Evolutionary conservation across 805 yeast genomes (phyloP), one percentile per base, ranked within the genome.

Genomic region (Schwanniomyces pseudopolymorphus): DNA sequence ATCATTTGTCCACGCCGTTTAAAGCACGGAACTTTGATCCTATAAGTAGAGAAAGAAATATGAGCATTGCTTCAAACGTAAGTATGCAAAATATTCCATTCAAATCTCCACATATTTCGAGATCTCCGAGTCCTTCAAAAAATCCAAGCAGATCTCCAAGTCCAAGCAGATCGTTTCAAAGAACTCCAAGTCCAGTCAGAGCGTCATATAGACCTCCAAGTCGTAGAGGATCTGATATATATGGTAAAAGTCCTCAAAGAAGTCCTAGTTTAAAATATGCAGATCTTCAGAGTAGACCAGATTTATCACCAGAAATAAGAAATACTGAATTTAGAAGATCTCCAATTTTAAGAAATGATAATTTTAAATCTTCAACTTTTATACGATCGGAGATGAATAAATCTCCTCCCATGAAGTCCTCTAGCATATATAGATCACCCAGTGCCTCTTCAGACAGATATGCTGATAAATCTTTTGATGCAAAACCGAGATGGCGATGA

Each of bases 1-100:
- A 48, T 43, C 38, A 42, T 27, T 44, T 46, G 2, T 51, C 55
- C 2, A 51, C 56, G 11, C 58, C 56, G 11, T 50, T 48, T 38
- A 46, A 44, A 35, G 41, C 52, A 6, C 38, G 28, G 31, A 38
- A 24, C 24, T 38, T 38, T 38, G 24, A 24, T n/a, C 41, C 14
- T 14, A 28, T 22, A 51, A 25, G 24, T 21, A 39, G 33, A 21
- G 28, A 36, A n/a, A 24, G 26, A 21, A 39, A 27, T 14, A 16
- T 22, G 8, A n/a, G 4, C 4, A 17, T 21, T 26, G 9, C 33
- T 1, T 17, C 26, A 11, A 24, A 14, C 16, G 10, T 36, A n/a
- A 20, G 24, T 20, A 16, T 20, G 5, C 35, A 31, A 16, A 14
- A 14, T 31, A 14, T 17, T 7, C 13, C 3, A 14, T 31, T 31